Conservation (phyloP, 768 basidiomycete species). For the Botryobasidium botryosum region DNA sequence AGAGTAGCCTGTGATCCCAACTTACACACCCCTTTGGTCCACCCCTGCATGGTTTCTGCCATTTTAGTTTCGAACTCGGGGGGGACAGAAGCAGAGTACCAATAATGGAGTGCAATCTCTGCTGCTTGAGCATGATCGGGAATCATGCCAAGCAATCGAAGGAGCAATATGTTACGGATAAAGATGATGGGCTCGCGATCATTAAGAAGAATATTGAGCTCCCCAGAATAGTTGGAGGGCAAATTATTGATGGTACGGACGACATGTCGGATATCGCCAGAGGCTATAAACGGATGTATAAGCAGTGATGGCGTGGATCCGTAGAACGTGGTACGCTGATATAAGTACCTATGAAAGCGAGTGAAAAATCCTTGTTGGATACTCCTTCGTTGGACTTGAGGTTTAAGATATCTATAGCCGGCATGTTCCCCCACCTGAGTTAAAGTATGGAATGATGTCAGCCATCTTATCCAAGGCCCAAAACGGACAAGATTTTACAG, state of each 20-base stretch:
- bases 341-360: too few relatives aligned
- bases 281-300: too few relatives aligned
- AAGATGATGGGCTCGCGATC: conserved; percentile 21
- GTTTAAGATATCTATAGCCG: conserved; percentile 22
- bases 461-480: too few relatives aligned
- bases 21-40: too few relatives aligned
- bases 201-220: conserved; percentile 27
- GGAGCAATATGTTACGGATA: conserved; percentile 28
- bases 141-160: conserved; percentile 27
- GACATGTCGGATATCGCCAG: conserved; percentile 32
- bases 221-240: conserved; percentile 26
- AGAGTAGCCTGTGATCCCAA: too few relatives aligned
- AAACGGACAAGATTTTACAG: too few relatives aligned
- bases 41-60: too few relatives aligned
- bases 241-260: conserved; percentile 28
- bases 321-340: too few relatives aligned
- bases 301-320: too few relatives aligned
- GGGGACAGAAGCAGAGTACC: conserved; percentile 32
- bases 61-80: too few relatives aligned
- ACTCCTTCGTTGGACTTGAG: conserved; percentile 15
- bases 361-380: not conserved
- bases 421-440: conserved; percentile 24
- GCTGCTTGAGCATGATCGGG: conserved; percentile 22
- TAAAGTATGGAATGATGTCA: too few relatives aligned
- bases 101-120: conserved; percentile 31